Evolutionary conservation across 768 basidiomycete species (phyloP).

Genomic region (Dioszegia aurantiaca): DNA sequence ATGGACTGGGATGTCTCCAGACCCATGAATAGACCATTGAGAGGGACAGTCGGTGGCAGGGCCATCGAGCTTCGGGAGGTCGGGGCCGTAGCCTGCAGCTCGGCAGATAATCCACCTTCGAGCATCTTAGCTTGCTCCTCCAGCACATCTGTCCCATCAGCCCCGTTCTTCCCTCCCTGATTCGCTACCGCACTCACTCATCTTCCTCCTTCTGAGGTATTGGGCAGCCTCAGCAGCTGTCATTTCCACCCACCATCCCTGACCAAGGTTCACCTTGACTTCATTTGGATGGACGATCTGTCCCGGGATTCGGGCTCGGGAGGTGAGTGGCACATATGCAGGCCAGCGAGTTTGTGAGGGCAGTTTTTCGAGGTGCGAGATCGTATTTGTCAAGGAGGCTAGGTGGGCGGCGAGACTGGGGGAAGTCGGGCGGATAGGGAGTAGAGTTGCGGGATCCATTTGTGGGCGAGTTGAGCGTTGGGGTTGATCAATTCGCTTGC

Average conservation of each 20-base stretch:
- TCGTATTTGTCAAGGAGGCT: neutral
- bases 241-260: constrained; percentile 41
- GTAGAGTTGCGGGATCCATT: constrained; percentile 11
- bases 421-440: constrained; percentile 11
- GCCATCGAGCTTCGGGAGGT: neutral
- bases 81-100: no score
- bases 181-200: constrained; percentile 9
- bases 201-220: constrained; percentile 31
- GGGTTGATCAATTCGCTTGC: no score
- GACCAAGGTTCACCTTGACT: constrained; percentile 34
- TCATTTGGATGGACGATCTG: constrained; percentile 25
- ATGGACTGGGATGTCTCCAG: neutral
- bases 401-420: constrained; percentile 1
- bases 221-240: constrained; percentile 30
- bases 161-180: neutral
- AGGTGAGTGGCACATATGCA: constrained; percentile 26
- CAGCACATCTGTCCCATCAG: constrained; percentile 8
- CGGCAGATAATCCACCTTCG: constrained; percentile 6
- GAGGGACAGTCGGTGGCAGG: neutral
- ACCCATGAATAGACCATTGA: constrained; percentile 12
- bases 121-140: constrained; percentile 16
- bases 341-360: constrained; percentile 21
- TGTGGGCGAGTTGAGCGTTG: no score
- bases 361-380: constrained; percentile 7
- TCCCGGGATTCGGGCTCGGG: constrained; percentile 30